phyloP scores from a whole-genome alignment of 192 early-diverging fungal genomes.

The Backusella macrospora region DNA sequence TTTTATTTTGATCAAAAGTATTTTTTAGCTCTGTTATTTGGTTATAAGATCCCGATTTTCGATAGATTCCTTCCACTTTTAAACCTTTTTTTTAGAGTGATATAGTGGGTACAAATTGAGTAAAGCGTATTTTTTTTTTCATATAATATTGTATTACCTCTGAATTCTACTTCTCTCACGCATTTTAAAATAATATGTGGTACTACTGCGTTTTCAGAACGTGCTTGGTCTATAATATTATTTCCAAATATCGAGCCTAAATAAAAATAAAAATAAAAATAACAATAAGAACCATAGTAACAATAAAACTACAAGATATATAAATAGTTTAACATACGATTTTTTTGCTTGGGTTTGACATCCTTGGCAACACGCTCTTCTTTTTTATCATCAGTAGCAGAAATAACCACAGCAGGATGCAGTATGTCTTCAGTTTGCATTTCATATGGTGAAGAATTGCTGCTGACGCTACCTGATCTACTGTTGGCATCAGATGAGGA shows the following conservation, averaged over 20 bases:
- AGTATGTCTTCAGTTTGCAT: not conserved
- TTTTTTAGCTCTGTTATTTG: constrained; percentile 65
- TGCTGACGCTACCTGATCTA: not conserved
- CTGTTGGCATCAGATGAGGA: not conserved
- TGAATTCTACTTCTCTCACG: constrained; percentile 65
- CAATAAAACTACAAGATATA: no score
- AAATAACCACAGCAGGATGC: constrained; percentile 5
- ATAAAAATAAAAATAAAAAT: not conserved
- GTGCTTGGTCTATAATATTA: constrained; percentile 56
- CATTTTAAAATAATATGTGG: constrained; percentile 72
- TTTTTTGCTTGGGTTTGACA: not conserved
- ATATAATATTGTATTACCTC: constrained; percentile 30
- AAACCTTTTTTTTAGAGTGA: constrained; percentile 29
- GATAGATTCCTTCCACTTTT: constrained; percentile 79
- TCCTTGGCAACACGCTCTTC: not conserved
- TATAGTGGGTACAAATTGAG: not conserved
- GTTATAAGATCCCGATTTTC: constrained; percentile 71
- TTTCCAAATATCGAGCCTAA: constrained; percentile 64
- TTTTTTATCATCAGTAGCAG: not conserved
- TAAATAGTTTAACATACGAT: not conserved
- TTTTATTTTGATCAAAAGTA: constrained; percentile 56
- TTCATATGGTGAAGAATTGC: not conserved
- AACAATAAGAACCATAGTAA: not conserved
- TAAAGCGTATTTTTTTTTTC: not conserved
- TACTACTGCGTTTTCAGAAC: constrained; percentile 54